Conservation (phyloP, 306 rosid genomes). For the Medicago ruthenica region DNA sequence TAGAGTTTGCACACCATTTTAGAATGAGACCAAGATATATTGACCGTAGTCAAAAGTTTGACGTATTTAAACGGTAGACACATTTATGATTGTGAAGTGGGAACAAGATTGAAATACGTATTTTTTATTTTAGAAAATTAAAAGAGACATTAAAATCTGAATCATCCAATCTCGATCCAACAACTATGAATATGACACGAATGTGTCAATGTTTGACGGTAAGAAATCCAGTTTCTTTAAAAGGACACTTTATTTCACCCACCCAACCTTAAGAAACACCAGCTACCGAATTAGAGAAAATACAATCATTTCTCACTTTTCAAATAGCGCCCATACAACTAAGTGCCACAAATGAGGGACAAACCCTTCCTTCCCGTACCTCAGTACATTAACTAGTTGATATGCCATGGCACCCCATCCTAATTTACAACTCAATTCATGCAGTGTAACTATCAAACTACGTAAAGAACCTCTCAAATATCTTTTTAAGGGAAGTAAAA, state of each 20-base stretch:
- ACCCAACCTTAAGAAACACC: neutral
- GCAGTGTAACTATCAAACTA: neutral
- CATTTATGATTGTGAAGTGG: too few relatives aligned
- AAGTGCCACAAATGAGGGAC: neutral
- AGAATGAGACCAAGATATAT: too few relatives aligned
- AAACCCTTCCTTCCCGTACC: neutral
- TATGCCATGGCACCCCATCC: conserved; percentile 7
- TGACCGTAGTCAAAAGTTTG: too few relatives aligned
- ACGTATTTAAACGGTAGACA: too few relatives aligned
- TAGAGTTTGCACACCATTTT: neutral
- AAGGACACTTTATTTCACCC: neutral
- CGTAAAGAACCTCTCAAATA: neutral
- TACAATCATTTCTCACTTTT: neutral
- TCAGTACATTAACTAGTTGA: neutral
- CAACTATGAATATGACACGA: too few relatives aligned
- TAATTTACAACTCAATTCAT: neutral
- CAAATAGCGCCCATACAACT: neutral
- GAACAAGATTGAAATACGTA: too few relatives aligned
- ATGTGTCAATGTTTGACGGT: too few relatives aligned
- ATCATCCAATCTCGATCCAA: too few relatives aligned
- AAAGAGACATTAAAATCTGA: too few relatives aligned
- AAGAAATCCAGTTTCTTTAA: too few relatives aligned
- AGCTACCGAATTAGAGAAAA: neutral
- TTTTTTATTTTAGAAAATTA: too few relatives aligned
- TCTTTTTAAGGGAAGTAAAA: neutral